phyloP scores from a whole-genome alignment of 306 rosid species.

The Astragalus membranaceus region DNA sequence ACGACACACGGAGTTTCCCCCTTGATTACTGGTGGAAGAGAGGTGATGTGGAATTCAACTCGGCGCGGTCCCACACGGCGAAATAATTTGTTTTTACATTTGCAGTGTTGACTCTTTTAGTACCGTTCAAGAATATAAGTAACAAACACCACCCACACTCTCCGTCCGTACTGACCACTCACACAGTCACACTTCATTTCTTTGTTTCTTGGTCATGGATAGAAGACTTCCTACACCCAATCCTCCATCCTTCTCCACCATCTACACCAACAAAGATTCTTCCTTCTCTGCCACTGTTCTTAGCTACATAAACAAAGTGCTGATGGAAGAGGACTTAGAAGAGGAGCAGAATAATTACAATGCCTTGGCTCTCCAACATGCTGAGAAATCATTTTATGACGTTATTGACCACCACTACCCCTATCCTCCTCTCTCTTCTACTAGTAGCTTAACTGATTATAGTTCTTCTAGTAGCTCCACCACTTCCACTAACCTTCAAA shows the following conservation, averaged over 20 bases:
- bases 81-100: no score
- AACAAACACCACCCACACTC: no score
- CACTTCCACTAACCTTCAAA: background rate
- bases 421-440: background rate
- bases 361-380: constrained; percentile 42
- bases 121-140: no score
- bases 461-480: background rate
- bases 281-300: constrained; percentile 27
- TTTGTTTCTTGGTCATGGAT: background rate
- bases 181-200: no score
- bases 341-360: constrained; percentile 39
- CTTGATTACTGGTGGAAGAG: no score
- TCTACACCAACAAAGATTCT: background rate
- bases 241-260: background rate
- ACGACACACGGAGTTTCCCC: no score
- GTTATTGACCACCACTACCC: constrained; percentile 29
- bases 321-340: constrained; percentile 58
- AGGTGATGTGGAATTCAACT: no score
- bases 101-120: no score
- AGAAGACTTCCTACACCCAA: background rate
- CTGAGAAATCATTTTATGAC: constrained; percentile 52
- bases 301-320: constrained; percentile 46
- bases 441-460: constrained; percentile 2
- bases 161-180: no score
- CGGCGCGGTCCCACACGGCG: no score